Base-by-base conservation (phyloP, 345 rosid genomes). In the Brassica rapa region DNA sequence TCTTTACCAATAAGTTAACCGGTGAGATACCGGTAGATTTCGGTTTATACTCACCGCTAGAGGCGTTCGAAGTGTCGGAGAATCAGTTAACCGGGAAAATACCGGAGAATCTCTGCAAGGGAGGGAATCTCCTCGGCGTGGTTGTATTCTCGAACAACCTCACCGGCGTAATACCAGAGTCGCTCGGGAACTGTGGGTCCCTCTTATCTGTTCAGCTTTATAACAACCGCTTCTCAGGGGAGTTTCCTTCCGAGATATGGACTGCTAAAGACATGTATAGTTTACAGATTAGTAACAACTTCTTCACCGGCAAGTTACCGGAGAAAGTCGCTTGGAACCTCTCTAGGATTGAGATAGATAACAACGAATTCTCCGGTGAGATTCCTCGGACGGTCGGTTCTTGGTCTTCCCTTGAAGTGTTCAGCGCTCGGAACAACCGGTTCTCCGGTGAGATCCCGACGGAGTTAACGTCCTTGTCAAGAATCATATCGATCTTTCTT, bases 201-300 rank as follows among this genome's bases (percentile, higher is more conserved):
- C 78, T 95, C 83, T 77, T 64, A 32, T 81, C 93, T 0, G 68
- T 93, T 84, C 91, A 89, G 83, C 89, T 95, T 65, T 84, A 84
- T 41, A 69, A 80, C 73, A 95, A 95, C 88, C 74, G 61, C 21
- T 90, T 95, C 83, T 89, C 91, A 3, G 97, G 99, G 9, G 88
- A 88, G 80, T 76, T 95, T 77, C 99, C 99, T 63, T 39, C 77
- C 0, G 85, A 88, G 10, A 68, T 95, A 49, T 95, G 99, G 99
- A 85, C 86, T 9, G 76, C 81, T 56, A 24, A 19, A 82, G 81
- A 82, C 32, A 49, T 95, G 81, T 85, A 83, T 14, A 83, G 82
- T 76, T 46, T 95, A 74, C 77, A 68, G 85, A 64, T 95, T 39
- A 87, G 94, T 67, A 68, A 85, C 72, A 95, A 95, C 70, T 84